Evolutionary conservation across 257 asterid species (phyloP).

Genomic region (Galeopsis tetrahit): DNA sequence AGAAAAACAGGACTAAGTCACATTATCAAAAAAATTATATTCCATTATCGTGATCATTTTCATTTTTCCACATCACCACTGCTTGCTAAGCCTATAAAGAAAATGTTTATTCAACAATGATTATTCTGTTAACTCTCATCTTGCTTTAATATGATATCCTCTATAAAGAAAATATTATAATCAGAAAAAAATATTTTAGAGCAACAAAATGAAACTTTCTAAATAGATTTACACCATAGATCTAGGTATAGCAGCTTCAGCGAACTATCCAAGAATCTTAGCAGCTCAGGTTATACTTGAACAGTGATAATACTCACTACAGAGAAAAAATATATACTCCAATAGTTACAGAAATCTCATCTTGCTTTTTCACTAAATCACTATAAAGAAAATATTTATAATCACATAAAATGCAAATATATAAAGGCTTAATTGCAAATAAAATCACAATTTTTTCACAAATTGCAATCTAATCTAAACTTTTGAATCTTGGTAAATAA

Average conservation of each 20-base stretch:
- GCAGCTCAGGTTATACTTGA: background rate
- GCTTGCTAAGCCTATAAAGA: background rate
- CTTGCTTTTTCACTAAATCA: too few species aligned
- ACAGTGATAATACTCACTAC: background rate
- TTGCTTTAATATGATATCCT: background rate
- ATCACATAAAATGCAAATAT: too few species aligned
- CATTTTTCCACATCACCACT: background rate
- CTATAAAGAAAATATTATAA: background rate
- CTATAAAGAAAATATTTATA: too few species aligned
- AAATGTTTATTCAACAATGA: background rate
- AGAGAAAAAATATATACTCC: background rate
- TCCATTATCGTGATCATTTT: background rate
- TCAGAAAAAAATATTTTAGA: background rate
- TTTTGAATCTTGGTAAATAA: too few species aligned
- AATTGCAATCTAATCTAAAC: too few species aligned
- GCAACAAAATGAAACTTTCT: background rate
- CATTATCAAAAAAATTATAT: background rate
- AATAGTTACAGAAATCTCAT: background rate
- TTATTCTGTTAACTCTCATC: constrained; percentile 4
- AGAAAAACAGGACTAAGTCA: constrained; percentile 23
- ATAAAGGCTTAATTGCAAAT: too few species aligned
- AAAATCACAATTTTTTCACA: too few species aligned
- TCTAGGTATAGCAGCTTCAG: background rate
- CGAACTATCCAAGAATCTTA: background rate
- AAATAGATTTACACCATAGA: background rate